Evolutionary conservation across 805 yeast genomes (phyloP), one percentile per base, ranked within the genome.

Genomic region (Teunomyces cretensis): DNA sequence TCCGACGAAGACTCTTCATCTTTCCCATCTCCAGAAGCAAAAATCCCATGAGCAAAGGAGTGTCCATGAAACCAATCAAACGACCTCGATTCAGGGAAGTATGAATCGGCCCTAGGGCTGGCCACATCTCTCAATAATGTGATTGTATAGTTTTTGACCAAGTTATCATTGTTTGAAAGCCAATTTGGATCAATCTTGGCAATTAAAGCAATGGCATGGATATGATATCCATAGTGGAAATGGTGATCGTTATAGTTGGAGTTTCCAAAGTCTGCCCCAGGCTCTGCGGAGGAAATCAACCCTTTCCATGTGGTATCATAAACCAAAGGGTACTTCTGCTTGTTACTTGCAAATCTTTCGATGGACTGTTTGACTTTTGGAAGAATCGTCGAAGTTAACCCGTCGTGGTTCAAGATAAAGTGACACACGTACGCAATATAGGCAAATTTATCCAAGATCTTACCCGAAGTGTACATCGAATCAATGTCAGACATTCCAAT

Each of bases 381-480:
- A 36, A 89, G 67, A 32, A 86, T 67, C 7, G 62, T 61, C 11
- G 61, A 53, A 1, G 94, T 76, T 44, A 85, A 64, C 1, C 57
- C 61, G 0, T 65, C 58, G 58, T 91, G 86, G 14, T 78, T 61
- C 37, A 92, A 62, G 14, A 92, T 74, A 49, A 74, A 82, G 44
- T 85, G 82, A 31, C 84, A 81, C 9, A 83, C 88, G 50, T 86
- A 86, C 11, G 89, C 72, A 42, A 94, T 77, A 74, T 86, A 86
- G 0, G 98, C 97, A 65, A 87, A 94, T 67, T 91, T 94, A 53
- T 90, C 96, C 41, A 91, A 69, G 22, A 81, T 75, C 62, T 94
- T 92, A 9, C 98, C 99, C 2, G 96, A 78, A 15, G 88, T 82
- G 66, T 92, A 92, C 87, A 91, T 91, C 0, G 97, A 88, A 50